Evolutionary conservation across 208 protist genomes (phyloP), one percentile per base, ranked within the genome.

Genomic region (Wallacemonas rigidus): DNA sequence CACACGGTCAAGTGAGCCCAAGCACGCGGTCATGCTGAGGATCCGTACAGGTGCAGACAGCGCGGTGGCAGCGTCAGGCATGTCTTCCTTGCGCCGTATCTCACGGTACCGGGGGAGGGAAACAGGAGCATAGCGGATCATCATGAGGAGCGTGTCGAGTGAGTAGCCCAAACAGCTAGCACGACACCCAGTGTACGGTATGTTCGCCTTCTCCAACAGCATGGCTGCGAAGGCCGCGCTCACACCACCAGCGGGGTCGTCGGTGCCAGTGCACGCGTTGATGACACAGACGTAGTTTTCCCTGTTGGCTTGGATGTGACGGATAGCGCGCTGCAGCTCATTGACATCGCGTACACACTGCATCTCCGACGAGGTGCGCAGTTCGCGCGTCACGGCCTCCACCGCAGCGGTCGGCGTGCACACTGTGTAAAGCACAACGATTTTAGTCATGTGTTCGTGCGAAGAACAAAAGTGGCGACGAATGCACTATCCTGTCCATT

Each of bases 141-240:
- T 90, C 90, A 95, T 92, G 48, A 92, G 76, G 8, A 95, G 72
- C 44, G 84, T 56, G 54, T 93, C 88, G 3, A 88, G 76, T 8
- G 90, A 65, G 44, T 92, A 87, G 53, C 71, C 71, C 2, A 95
- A 82, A 2, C 74, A 63, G 12, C 58, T 65, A 2, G 81, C 71
- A n/a, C 81, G 80, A 76, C 88, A 93, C 1, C 90, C 87, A 3
- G 74, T 85, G 69, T 89, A 89, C 4, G 77, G 61, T 7, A 91
- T 41, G 6, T 63, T 69, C 11, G 48, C 50, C 3, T 82, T 76
- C 2, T 89, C 80, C 44, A 91, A 74, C 5, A 93, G 70, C 26
- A 81, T 58, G 4, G 90, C 78, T 1, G 81, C 77, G 0, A 81
- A 63, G 14, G 74, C 74, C 1, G 84, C 72, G 38, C 81, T 82